Base-by-base conservation (phyloP, 805 yeast genomes). In the Deakozyma indianensis region DNA sequence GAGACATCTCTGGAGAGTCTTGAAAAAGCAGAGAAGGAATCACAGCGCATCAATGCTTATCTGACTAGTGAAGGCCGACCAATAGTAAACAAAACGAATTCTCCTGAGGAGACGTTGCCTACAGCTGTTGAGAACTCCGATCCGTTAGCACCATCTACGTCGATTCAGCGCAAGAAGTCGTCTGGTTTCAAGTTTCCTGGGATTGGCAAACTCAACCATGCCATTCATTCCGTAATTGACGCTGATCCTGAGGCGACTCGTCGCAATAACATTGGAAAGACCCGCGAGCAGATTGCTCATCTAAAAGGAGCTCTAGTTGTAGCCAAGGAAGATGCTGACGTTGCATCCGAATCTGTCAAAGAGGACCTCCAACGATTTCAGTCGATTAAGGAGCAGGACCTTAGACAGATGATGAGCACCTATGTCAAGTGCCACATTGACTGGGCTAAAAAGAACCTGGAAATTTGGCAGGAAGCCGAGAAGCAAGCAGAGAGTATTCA, bases 401-500 rank as follows among this genome's bases (percentile, higher is more conserved):
- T 79, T 43, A 68, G 69, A 49, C 65, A 65, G 43, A 75, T 78
- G 51, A 64, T 79, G 46, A 40, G 51, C 22, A 71, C 75, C 16
- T 80, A 77, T 55, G 70, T 78, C 45, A 61, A 72, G 28, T 73
- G 75, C 45, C 70, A 80, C 28, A 61, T 76, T 24, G 74, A 72
- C 46, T 80, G 86, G 86, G 82, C 83, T 3, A 69, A 68, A 53
- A 76, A 77, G 62, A 79, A 80, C 55, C 60, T 77, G 40, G 83
- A 78, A 51, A 68, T 73, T 29, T 80, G 85, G 84, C 76, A 74
- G 48, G 83, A 76, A 48, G 74, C 79, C n/a, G 62, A 69, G 18
- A n/a, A 9, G 11, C 38, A 32, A n/a, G 38, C 38, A 7, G 5
- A 32, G 18, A 32, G 18, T 7, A n/a, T 32, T 32, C 38, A 32